Percentiles rank a stretch among this genome's conserved stretches.
phyloP scores from a whole-genome alignment of 768 basidiomycete species.

The Russula sp. region DNA sequence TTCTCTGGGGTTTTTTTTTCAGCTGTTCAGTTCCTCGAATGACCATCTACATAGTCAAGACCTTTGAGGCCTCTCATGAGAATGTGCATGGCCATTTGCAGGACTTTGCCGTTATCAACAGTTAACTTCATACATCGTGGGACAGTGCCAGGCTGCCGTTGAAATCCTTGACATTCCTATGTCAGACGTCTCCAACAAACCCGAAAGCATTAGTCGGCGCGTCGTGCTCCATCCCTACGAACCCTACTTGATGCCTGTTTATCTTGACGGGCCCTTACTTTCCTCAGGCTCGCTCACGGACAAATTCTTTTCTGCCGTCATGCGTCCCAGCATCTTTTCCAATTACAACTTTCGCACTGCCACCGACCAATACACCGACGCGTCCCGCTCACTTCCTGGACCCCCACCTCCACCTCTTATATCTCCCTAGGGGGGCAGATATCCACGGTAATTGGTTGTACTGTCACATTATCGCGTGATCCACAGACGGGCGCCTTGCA shows the following conservation, averaged over 20 bases:
- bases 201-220: conserved; percentile 43
- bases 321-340: conserved; percentile 87
- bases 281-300: conserved; percentile 65
- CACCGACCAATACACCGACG: conserved; percentile 73
- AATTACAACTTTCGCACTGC: conserved; percentile 73
- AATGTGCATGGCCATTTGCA: conserved; percentile 69
- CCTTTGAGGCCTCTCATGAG: conserved; percentile 51
- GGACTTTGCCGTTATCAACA: conserved; percentile 57
- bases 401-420: conserved; percentile 55
- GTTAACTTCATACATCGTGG: conserved; percentile 67
- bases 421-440: conserved; percentile 67
- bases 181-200: conserved; percentile 31
- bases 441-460: conserved; percentile 79
- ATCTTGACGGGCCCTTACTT: conserved; percentile 78
- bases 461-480: conserved; percentile 66
- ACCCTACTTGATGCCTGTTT: conserved; percentile 73
- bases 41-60: conserved; percentile 58
- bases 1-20: conserved; percentile 75
- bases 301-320: conserved; percentile 75
- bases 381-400: conserved; percentile 61
- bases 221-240: conserved; percentile 58
- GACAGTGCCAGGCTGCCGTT: conserved; percentile 74
- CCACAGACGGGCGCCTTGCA: conserved; percentile 77
- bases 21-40: conserved; percentile 48
- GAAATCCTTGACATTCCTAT: no score